A percentile compares a stretch with the other conserved stretches of the same genome.
phyloP scores from a whole-genome alignment of 2,329 filamentous ascomycete species.

The Alternaria sp. region DNA sequence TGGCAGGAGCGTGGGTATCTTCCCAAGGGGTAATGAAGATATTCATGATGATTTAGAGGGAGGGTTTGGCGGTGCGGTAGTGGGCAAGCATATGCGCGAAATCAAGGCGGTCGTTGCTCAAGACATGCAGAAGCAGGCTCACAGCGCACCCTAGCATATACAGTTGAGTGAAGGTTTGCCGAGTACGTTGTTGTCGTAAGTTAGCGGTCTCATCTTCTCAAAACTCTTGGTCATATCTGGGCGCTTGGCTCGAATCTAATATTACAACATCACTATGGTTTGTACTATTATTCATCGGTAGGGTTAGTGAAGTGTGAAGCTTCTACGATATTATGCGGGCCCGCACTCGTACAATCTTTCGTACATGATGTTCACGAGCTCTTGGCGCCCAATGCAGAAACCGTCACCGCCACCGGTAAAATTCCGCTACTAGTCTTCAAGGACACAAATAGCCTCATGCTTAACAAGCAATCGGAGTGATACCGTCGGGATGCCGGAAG shows the following conservation, averaged over 20 bases:
- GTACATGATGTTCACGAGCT: not conserved
- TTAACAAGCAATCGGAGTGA: not conserved
- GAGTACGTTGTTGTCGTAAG: not conserved
- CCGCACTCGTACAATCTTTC: not conserved
- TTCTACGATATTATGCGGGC: not conserved
- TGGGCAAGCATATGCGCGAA: constrained; percentile 18
- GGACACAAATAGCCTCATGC: not conserved
- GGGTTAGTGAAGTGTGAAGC: not conserved
- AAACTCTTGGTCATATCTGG: not conserved
- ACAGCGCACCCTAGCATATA: not conserved
- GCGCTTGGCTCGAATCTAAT: not conserved
- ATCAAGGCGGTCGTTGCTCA: constrained; percentile 2
- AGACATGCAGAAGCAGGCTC: not conserved
- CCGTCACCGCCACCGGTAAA: not conserved
- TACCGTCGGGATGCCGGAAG: not conserved
- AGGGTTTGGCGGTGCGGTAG: constrained; percentile 17
- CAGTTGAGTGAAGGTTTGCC: not conserved
- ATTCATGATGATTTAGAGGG: constrained; percentile 35
- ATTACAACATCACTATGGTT: not conserved
- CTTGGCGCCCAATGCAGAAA: not conserved
- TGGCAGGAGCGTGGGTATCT: constrained; percentile 29
- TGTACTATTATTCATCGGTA: not conserved
- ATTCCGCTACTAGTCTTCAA: not conserved
- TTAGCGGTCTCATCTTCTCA: not conserved
- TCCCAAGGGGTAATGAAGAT: constrained; percentile 28